Conservation (phyloP, 2,329 filamentous ascomycete genomes). For the Fusarium azukiicola region DNA sequence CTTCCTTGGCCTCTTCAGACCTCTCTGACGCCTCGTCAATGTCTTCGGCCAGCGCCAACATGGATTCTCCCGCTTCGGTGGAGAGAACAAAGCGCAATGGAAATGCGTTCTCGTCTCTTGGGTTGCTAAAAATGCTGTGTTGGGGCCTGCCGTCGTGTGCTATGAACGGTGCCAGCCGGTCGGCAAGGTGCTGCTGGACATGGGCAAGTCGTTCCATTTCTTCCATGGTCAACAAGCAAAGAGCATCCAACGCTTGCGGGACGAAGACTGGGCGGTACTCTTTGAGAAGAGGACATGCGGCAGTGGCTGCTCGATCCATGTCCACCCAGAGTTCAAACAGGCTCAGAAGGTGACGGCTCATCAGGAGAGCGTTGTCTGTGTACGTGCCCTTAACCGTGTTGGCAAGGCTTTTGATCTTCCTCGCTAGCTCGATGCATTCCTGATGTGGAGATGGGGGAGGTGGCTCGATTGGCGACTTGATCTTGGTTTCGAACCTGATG, state of each 20-base stretch:
- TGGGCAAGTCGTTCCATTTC: slow-evolving; percentile 73
- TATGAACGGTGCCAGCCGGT: slow-evolving; percentile 38
- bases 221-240: slow-evolving; percentile 70
- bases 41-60: background rate
- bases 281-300: slow-evolving; percentile 68
- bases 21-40: slow-evolving; percentile 22
- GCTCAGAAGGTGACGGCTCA: slow-evolving; percentile 66
- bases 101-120: slow-evolving; percentile 48
- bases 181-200: slow-evolving; percentile 45
- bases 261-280: slow-evolving; percentile 75
- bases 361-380: slow-evolving; percentile 55
- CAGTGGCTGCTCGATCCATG: slow-evolving; percentile 73
- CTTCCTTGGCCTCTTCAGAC: slow-evolving; percentile 1
- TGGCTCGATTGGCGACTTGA: background rate
- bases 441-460: background rate
- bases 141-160: slow-evolving; percentile 32
- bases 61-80: background rate
- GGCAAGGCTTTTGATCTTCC: slow-evolving; percentile 8
- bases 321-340: slow-evolving; percentile 78
- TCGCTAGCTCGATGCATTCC: background rate
- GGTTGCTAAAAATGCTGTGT: slow-evolving; percentile 71
- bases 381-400: slow-evolving; percentile 52
- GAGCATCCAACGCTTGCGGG: slow-evolving; percentile 72
- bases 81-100: slow-evolving; percentile 9
- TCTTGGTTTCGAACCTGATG: slow-evolving; percentile 15